phyloP scores from a whole-genome alignment of 1,139 yeast species.

The Debaryomyces coudertii region DNA sequence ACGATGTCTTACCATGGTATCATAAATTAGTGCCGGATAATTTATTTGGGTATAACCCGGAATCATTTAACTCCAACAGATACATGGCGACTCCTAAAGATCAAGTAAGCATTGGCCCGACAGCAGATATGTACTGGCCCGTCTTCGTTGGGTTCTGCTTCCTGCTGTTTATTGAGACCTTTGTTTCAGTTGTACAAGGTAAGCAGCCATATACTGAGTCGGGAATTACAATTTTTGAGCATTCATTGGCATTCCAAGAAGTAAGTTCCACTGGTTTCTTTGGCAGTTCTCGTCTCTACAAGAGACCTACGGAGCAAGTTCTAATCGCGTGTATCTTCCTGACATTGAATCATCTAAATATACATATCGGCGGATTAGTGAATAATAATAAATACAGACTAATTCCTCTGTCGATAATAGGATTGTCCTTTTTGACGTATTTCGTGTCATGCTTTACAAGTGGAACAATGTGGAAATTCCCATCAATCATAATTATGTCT shows the following conservation, averaged over 20 bases:
- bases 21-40: conserved; percentile 23
- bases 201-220: conserved; percentile 63
- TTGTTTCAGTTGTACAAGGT: conserved; percentile 63
- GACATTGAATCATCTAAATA: conserved; percentile 54
- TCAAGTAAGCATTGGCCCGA: conserved; percentile 51
- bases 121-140: conserved; percentile 64
- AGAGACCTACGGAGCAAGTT: conserved; percentile 56
- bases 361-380: conserved; percentile 61
- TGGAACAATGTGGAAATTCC: conserved; percentile 50
- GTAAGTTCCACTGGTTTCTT: conserved; percentile 50
- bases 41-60: conserved; percentile 40
- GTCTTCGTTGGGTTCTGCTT: conserved; percentile 62
- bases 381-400: conserved; percentile 57
- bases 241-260: conserved; percentile 74
- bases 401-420: conserved; percentile 62
- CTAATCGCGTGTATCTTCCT: conserved; percentile 56
- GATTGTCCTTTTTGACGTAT: conserved; percentile 51
- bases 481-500: conserved; percentile 57
- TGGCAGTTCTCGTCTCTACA: conserved; percentile 25
- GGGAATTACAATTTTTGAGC: conserved; percentile 74
- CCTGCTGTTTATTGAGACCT: conserved; percentile 72
- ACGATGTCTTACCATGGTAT: conserved; percentile 25
- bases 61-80: conserved; percentile 23
- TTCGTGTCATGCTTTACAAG: conserved; percentile 39
- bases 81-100: conserved; percentile 40